These are phyloP conservation scores for Yamadazyma songkhlaensis DNA, from an alignment of 1,139 yeast genomes.

Conservation along the genomic window DNA sequence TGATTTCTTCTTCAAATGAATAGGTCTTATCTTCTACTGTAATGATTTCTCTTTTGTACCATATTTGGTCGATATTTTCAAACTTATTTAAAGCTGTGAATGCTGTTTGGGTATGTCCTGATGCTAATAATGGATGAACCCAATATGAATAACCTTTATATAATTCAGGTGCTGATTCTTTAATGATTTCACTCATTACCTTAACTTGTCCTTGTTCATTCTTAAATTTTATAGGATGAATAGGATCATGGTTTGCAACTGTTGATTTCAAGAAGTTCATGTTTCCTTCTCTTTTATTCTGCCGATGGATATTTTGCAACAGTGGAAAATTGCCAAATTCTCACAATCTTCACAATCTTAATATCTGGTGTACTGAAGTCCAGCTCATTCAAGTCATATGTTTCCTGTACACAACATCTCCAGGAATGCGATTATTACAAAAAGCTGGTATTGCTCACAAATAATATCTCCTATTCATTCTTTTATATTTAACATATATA, in stretches of 20 bases:
- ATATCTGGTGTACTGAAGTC: not conserved
- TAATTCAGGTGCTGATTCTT: conserved; percentile 30
- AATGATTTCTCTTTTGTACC: conserved; percentile 37
- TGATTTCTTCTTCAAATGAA: conserved; percentile 12
- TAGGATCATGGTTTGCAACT: conserved; percentile 26
- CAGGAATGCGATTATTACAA: no score
- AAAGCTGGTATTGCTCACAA: no score
- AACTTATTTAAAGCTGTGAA: conserved; percentile 42
- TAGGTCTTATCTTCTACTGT: conserved; percentile 31
- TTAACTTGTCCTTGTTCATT: conserved; percentile 13
- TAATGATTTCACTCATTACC: conserved; percentile 19
- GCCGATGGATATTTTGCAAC: conserved; percentile 1
- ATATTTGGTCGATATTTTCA: conserved; percentile 31
- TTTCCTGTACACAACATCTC: not conserved
- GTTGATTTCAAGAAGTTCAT: conserved; percentile 6
- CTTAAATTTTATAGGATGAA: conserved; percentile 25
- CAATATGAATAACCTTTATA: conserved; percentile 28
- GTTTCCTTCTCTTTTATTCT: not conserved
- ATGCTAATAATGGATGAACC: conserved; percentile 37
- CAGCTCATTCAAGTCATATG: not conserved
- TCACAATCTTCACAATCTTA: not conserved
- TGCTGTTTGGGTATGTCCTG: conserved; percentile 48
- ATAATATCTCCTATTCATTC: no score
- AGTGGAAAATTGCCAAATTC: not conserved
- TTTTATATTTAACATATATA: no score